Base-by-base conservation (phyloP, 163 green algal genomes). In the Scenedesmus sp. region DNA sequence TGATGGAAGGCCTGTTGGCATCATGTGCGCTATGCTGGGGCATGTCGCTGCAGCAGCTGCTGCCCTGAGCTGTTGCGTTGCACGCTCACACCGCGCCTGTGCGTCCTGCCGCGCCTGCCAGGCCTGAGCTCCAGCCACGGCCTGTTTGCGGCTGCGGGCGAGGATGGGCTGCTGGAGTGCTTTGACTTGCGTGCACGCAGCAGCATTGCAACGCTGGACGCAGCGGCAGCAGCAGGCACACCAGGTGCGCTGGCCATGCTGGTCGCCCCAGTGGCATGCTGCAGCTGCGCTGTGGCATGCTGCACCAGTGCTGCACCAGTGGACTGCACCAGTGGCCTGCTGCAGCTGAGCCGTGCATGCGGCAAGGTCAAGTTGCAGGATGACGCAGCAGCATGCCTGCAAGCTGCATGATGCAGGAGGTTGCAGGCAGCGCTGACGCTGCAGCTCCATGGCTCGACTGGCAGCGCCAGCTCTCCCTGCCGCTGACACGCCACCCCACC, bases 111-210 rank as follows among this genome's bases (percentile, higher is more conserved):
- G 59, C 46, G 2, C 51, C 76, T 93, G 56, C 6, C 92, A 95
- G 96, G 95, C 42, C 44, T 98, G 10, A 96, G 93, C n/a, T 95
- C 96, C 1, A 90, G 87, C 2, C 97, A 99, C 92, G 98, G 98
- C 37, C 94, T 99, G 87, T 90, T 99, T 44, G 97, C 94, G 2
- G 95, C 89, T 79, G 98, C 95, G 1, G 97, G 98, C 22, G 97
- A 99, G 91, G 97, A 98, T 59, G 98, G 98, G 20, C 37, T 93
- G 2, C 93, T 99, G 73, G 98, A 99, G 93, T 99, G 97, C 95
- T 99, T 99, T 85, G 98, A 99, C 94, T 86, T 97, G 88, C 94
- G 98, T 13, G 86, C 95, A 80, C 86, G 94, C 9, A 79, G 49
- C 2, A 89, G 92, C 30, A 92, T 96, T 5, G 97, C 96, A 33